Evolutionary conservation across 495 filamentous ascomycete genomes (phyloP), one percentile per base, ranked within the genome.

Genomic region (Aspergillus funiculosus): DNA sequence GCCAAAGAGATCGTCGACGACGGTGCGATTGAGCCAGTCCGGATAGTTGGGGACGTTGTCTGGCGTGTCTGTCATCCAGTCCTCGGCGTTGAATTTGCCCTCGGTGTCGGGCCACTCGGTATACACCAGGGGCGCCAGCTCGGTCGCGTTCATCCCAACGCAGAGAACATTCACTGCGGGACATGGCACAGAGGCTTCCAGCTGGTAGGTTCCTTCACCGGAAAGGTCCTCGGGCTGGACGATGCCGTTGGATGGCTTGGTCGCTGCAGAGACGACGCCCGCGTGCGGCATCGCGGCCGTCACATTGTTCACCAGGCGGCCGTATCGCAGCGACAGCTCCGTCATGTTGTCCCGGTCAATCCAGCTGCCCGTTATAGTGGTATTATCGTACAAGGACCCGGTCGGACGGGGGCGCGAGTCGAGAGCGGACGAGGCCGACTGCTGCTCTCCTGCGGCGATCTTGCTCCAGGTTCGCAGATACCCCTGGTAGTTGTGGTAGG

Each of bases 211-310:
- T 10, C 84, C 85, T 18, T 85, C 69, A 0, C 83, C 82, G 6
- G 70, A 58, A 19, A 82, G 63, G 22, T 83, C 80, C 14, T 71
- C 62, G 0, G 86, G 85, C 51, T 88, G 83, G 29, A 79, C 56
- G 35, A 90, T 85, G 2, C 61, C 53, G 56, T 89, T 90, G 19
- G 48, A 60, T 0, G 64, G 51, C 50, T 86, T 69, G 18, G 66
- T 68, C 0, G 79, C 78, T 2, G 85, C 85, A 15, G 60, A 60
- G 19, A 81, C 75, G 4, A 90, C 64, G 1, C 82, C 81, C 2
- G 77, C 69, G 45, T 89, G 85, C 0, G 85, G 85, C 71, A 88
- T 80, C 2, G 82, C 80, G 51, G 87, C 73, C 0, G 81, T 86
- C 29, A 88, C 75, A 53, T 88, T 89, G 60, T 85, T 81, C 46